A percentile compares a stretch with the other conserved stretches of the same genome.
Conservation (phyloP, 345 rosid species). For the Rhizophora apiculata region DNA sequence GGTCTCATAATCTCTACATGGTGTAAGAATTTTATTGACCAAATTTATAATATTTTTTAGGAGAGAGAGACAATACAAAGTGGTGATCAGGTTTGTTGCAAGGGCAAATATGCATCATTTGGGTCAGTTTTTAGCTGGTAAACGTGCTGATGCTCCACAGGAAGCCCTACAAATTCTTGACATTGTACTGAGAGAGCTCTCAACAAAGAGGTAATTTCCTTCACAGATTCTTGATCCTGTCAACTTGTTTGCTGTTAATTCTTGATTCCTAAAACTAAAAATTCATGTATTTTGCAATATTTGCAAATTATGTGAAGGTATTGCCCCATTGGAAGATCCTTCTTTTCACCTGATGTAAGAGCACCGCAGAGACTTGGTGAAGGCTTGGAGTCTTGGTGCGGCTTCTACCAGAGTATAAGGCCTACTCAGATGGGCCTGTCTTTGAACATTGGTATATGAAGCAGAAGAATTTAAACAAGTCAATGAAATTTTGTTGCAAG, state of each 20-base stretch:
- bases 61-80: slow-evolving; percentile 75
- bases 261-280: background rate
- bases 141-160: slow-evolving; percentile 85
- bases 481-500: background rate
- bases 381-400: slow-evolving; percentile 98
- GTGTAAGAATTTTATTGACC: slow-evolving; percentile 8
- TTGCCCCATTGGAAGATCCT: slow-evolving; percentile 83
- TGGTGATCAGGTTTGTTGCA: slow-evolving; percentile 79
- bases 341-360: slow-evolving; percentile 84
- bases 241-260: background rate
- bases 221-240: background rate
- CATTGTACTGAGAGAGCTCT: slow-evolving; percentile 84
- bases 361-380: slow-evolving; percentile 83
- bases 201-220: slow-evolving; percentile 57
- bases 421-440: slow-evolving; percentile 99
- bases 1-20: background rate
- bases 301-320: slow-evolving; percentile 39
- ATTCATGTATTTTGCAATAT: background rate
- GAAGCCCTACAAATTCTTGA: slow-evolving; percentile 90
- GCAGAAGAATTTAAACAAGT: slow-evolving; percentile 1
- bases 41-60: slow-evolving; percentile 36
- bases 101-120: slow-evolving; percentile 85
- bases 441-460: slow-evolving; percentile 70
- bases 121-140: slow-evolving; percentile 85
- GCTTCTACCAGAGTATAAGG: slow-evolving; percentile 94